Evolutionary conservation across 768 basidiomycete species (phyloP).

Genomic region (Galerina sulciceps): DNA sequence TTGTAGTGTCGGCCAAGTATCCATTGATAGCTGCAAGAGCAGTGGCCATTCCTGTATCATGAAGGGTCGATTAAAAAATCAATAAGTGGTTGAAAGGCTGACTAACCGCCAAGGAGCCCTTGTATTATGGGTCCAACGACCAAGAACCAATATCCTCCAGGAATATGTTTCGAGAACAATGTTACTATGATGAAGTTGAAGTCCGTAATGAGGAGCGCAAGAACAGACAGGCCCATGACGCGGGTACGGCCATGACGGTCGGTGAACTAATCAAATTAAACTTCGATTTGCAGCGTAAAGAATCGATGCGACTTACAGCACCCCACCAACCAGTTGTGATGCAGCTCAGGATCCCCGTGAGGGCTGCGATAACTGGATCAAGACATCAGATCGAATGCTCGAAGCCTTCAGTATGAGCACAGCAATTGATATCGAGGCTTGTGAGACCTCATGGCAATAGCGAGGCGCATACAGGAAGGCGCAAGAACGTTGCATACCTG

Average conservation of each 20-base stretch:
- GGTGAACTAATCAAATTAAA: constrained; percentile 54
- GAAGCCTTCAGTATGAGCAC: neutral
- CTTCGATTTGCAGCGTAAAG: neutral
- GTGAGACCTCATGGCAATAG: neutral
- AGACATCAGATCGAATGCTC: constrained; percentile 8
- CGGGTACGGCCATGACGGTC: constrained; percentile 76
- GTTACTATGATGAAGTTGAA: constrained; percentile 70
- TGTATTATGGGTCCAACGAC: constrained; percentile 69
- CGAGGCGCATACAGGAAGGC: constrained; percentile 2
- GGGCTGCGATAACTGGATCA: constrained; percentile 58
- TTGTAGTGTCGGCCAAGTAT: constrained; percentile 72
- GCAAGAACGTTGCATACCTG: constrained; percentile 48
- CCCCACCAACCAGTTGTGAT: constrained; percentile 90
- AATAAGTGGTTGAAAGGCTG: neutral
- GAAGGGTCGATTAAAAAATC: neutral
- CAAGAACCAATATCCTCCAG: constrained; percentile 85
- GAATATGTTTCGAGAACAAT: constrained; percentile 60
- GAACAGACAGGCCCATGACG: constrained; percentile 62
- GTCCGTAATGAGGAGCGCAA: constrained; percentile 68
- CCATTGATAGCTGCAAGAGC: constrained; percentile 59
- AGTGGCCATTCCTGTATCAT: constrained; percentile 48
- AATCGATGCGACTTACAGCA: constrained; percentile 49
- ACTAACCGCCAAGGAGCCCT: constrained; percentile 73
- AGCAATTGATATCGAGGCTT: constrained; percentile 1
- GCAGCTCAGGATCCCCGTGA: constrained; percentile 75